Percentiles rank a stretch among this genome's conserved stretches.
phyloP scores from a whole-genome alignment of 805 yeast genomes.

The Ogataea populi-albae region DNA sequence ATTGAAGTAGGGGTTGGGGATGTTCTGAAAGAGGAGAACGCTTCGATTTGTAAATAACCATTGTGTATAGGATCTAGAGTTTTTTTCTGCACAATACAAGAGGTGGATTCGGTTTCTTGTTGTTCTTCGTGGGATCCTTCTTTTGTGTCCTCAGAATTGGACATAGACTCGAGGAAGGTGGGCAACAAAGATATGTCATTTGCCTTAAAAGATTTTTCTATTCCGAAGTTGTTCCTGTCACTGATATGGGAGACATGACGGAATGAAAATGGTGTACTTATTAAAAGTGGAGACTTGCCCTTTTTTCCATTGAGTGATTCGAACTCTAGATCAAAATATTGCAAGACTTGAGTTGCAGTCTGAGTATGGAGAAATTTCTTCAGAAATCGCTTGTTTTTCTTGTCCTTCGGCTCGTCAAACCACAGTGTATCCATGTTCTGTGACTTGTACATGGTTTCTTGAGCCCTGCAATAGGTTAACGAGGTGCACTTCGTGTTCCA shows the following conservation, averaged over 20 bases:
- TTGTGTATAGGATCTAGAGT: conserved; percentile 12
- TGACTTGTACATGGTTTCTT: conserved; percentile 19
- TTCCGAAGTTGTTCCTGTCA: conserved; percentile 28
- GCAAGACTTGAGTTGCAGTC: conserved; percentile 17
- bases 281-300: conserved; percentile 14
- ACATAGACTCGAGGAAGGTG: conserved; percentile 7
- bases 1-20: conserved; percentile 21
- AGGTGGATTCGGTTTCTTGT: conserved; percentile 1
- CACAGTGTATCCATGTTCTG: conserved; percentile 25
- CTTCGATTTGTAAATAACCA: conserved; percentile 18
- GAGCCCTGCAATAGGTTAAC: no score
- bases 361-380: conserved; percentile 10
- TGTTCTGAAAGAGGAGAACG: conserved; percentile 33
- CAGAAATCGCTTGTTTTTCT: conserved; percentile 8
- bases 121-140: conserved; percentile 1
- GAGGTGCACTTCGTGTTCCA: conserved; percentile 4
- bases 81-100: conserved; percentile 1
- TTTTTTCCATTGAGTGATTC: conserved; percentile 7
- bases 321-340: conserved; percentile 18
- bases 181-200: conserved; percentile 16
- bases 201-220: conserved; percentile 27
- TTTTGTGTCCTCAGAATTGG: conserved; percentile 2
- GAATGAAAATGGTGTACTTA: conserved; percentile 34
- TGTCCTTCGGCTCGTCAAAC: conserved; percentile 20
- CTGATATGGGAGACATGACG: conserved; percentile 35